Evolutionary conservation across 208 protist genomes (phyloP), one percentile per base, ranked within the genome.

Genomic region (Spironucleus salmonicida): DNA sequence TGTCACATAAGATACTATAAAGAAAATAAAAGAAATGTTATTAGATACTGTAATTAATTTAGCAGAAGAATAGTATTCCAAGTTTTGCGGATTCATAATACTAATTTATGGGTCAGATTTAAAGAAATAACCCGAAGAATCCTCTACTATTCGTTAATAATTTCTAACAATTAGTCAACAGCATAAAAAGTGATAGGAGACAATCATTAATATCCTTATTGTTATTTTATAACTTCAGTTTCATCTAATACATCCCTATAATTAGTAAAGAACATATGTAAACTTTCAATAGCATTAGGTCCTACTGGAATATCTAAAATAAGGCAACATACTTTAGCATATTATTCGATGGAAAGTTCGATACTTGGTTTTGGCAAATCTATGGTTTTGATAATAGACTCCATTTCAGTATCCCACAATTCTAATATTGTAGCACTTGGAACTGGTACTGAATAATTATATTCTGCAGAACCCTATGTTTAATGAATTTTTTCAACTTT

Each of bases 251-350:
- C 40, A 38, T 71, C 64, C 34, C 26, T 35, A 71, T 71, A 71
- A 49, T 71, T 71, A n/a, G 4, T 11, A n/a, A 71, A 71, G 34
- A 71, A 38, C 64, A 71, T 71, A n/a, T 71, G 64, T 9, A 71
- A 4, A 71, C 30, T 42, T 35, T 71, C 64, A 35, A 71, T 71
- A 15, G 45, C 11, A n/a, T 38, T 71, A 11, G 13, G 32, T n/a
- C 19, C 7, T 15, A 71, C 64, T 19, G 64, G 64, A 23, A 71
- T 71, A 49, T 71, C 64, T 9, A 71, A 38, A 42, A 71, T 2
- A n/a, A 38, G 4, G 34, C 64, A 71, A 35, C 26, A 29, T 15
- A 71, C 4, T 45, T 38, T 35, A 45, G 64, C 64, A 38, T 71
- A 71, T 45, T 71, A 9, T 49, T 71, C 64, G 7, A 38, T 11